Evolutionary conservation across 148 eudicot genomes (phyloP), one percentile per base, ranked within the genome.

Genomic region (Linanthus parryae): DNA sequence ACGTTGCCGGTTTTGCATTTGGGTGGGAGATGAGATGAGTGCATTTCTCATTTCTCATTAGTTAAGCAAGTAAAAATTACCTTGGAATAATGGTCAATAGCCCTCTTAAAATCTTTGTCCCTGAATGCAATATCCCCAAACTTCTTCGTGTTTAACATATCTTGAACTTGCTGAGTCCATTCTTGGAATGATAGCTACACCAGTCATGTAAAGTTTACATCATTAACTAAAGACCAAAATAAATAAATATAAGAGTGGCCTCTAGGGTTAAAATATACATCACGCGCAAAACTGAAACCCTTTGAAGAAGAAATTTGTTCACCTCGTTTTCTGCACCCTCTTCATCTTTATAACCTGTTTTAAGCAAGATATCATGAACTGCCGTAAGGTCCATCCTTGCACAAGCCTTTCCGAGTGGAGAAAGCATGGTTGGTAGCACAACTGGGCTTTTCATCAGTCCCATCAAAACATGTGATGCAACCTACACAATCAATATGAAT

Each of bases 321-420:
- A 85, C 95, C 95, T 85, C 95, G 67, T 82, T 85, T 40, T 85
- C 95, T 4, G 95, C 83, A 38, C 95, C 95, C 61, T 85, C 95
- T 60, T 85, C 95, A 45, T 85, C 95, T 68, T 65, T 79, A 48
- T 82, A 85, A 22, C 89, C 95, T 33, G 85, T 79, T 81, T 91
- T 91, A 19, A 91, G 94, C 71, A 91, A 71, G 44, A 83, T 83
- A 47, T 91, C 98, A 65, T 91, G 95, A 42, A 86, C 94, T 21
- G 89, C 81, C 20, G 87, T 79, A 54, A 91, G 94, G 63, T 91
- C 98, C 98, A 91, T 81, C 59, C 92, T 79, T 11, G 88, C 82
- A 64, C 98, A 91, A 37, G 98, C 98, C 81, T 86, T 91, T 62
- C 95, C 98, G 15, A 91, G 79, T 38, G 98, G 95, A 52, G 98